These are phyloP conservation scores for Aspergillus latus DNA, from an alignment of 2,329 filamentous ascomycete genomes.

Conservation along the genomic window DNA sequence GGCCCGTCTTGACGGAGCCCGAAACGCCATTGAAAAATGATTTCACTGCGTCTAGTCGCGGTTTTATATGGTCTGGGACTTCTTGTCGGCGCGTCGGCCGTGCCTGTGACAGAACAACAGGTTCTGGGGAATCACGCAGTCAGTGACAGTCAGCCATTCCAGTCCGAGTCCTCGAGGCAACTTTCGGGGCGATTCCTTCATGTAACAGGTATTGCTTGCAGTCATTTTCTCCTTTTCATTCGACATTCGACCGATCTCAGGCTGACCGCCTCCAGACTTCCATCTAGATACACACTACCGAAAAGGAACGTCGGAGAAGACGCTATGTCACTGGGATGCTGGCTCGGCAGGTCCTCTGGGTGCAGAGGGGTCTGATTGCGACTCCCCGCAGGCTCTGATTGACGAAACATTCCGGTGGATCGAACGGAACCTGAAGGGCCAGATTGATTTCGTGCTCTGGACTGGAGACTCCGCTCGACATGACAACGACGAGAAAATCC, in stretches of 20 bases:
- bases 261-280: constrained; percentile 63
- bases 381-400: constrained; percentile 75
- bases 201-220: constrained; percentile 33
- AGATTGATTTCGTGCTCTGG: constrained; percentile 89
- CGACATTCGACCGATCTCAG: constrained; percentile 17
- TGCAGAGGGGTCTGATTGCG: constrained; percentile 83
- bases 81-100: constrained; percentile 18
- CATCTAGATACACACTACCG: constrained; percentile 91
- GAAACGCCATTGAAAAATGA: constrained; percentile 12
- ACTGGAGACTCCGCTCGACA: constrained; percentile 88
- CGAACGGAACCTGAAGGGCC: constrained; percentile 69
- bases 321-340: constrained; percentile 75
- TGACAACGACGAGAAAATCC: constrained; percentile 79
- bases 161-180: constrained; percentile 14
- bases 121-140: constrained; percentile 16
- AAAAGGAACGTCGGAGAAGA: constrained; percentile 66
- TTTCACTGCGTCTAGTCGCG: constrained; percentile 17
- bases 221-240: constrained; percentile 33
- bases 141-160: neutral
- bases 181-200: constrained; percentile 38
- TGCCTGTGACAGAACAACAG: constrained; percentile 22
- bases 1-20: constrained; percentile 13
- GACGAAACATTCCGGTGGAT: constrained; percentile 93
- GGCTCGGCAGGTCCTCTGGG: constrained; percentile 80
- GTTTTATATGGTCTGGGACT: constrained; percentile 17